phyloP scores from a whole-genome alignment of 1,284 basidiomycete species.

The Gomphus bonarii region DNA sequence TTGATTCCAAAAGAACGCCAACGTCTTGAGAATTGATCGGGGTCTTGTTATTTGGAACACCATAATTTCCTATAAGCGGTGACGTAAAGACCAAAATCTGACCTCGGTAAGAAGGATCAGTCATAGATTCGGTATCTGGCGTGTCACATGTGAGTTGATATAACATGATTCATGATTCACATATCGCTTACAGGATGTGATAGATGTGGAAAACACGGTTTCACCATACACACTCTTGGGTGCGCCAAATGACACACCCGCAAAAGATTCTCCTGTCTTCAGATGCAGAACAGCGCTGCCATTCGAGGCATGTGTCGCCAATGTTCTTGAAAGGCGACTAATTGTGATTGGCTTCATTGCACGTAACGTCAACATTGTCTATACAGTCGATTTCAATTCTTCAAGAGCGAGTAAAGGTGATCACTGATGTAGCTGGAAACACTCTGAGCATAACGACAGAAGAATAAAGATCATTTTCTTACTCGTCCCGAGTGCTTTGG shows the following conservation, averaged over 20 bases:
- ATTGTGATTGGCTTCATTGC: slow-evolving; percentile 29
- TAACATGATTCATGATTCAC: background rate
- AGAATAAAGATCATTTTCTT: slow-evolving; percentile 22
- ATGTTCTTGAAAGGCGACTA: slow-evolving; percentile 41
- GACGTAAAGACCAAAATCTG: slow-evolving; percentile 99
- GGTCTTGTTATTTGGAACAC: slow-evolving; percentile 79
- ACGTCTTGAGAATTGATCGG: slow-evolving; percentile 74
- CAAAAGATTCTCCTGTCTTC: slow-evolving; percentile 89
- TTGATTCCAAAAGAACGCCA: slow-evolving; percentile 86
- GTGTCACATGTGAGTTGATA: slow-evolving; percentile 11
- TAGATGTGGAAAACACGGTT: slow-evolving; percentile 97
- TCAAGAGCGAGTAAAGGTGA: slow-evolving; percentile 72
- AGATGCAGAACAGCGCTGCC: slow-evolving; percentile 82
- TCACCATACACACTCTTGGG: slow-evolving; percentile 88
- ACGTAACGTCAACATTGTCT: slow-evolving; percentile 46
- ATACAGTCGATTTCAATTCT: slow-evolving; percentile 31
- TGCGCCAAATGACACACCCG: slow-evolving; percentile 84
- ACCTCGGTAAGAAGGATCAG: slow-evolving; percentile 95
- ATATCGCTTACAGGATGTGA: slow-evolving; percentile 77
- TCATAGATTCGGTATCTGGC: slow-evolving; percentile 97
- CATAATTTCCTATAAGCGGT: slow-evolving; percentile 98
- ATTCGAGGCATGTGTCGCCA: slow-evolving; percentile 50
- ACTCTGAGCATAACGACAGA: slow-evolving; percentile 13
- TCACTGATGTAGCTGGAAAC: slow-evolving; percentile 70
- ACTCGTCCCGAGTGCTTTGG: slow-evolving; percentile 80